Evolutionary conservation across 495 filamentous ascomycete genomes (phyloP), one percentile per base, ranked within the genome.

Genomic region (Trypethelium eluteriae): DNA sequence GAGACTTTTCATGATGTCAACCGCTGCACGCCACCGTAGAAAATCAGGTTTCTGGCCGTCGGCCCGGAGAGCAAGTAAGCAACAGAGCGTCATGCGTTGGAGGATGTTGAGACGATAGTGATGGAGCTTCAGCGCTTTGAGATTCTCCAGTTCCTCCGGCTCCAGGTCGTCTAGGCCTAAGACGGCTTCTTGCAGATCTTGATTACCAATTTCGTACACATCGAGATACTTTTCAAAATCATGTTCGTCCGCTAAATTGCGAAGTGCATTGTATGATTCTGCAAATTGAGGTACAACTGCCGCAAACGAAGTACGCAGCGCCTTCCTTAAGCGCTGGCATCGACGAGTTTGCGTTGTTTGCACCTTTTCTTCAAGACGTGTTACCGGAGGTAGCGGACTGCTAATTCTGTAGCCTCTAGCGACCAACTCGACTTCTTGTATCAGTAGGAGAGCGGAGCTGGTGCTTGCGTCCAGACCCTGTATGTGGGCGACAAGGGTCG

Each of bases 381-480:
- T 69, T 1, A 66, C 68, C n/a, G 73, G 73, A 12, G 72, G 72
- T 46, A 75, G 62, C 16, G 73, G 73, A 18, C 50, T 72, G 66
- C 72, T 72, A 2, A 98, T 85, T 75, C 90, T 84, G 75, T 98
- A 98, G 62, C 94, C 94, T 70, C 93, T 85, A 47, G 93, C 93
- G 12, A 98, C 93, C 62, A 98, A 81, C 77, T 98, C 94, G 25
- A 98, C 93, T 75, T 98, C 94, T 78, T 98, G 93, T 67, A 98
- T 89, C 63, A 97, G 84, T 39, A 88, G 88, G 39, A 98, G 80
- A 2, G 92, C 89, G 36, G 91, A 86, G 63, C 88, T 88, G 41
- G 85, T 88, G 39, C 89, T 87, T 39, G 87, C 84, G 75, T 98
- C 92, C 68, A 95, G 92, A 34, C 89, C 86, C 69, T 94, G 93